Conservation (phyloP, 352 stramenopile species). For the Bremia lactucae region DNA sequence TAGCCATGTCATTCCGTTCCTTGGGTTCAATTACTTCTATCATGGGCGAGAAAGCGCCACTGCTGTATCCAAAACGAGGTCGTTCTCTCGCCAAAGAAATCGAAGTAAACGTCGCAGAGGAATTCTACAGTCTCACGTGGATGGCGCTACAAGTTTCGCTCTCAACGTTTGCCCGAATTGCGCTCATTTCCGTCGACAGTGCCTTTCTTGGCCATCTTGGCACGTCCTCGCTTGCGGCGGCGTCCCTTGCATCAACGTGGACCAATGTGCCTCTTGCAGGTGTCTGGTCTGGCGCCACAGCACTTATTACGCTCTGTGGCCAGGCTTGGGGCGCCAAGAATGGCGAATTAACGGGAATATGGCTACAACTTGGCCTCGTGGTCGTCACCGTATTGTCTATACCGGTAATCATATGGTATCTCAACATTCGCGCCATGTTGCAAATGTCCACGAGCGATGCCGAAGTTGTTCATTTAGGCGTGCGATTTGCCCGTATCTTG, state of each 20-base stretch:
- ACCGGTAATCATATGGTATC: constrained; percentile 57
- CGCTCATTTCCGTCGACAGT: constrained; percentile 65
- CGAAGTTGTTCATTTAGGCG: constrained; percentile 53
- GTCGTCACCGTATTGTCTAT: constrained; percentile 34
- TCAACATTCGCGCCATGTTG: constrained; percentile 44
- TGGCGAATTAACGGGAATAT: constrained; percentile 46
- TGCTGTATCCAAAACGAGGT: constrained; percentile 3
- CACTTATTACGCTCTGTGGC: constrained; percentile 67
- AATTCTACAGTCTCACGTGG: constrained; percentile 56
- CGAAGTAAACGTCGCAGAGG: constrained; percentile 36
- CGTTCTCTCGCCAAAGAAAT: constrained; percentile 16
- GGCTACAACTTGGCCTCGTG: constrained; percentile 62
- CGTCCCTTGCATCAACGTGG: constrained; percentile 67
- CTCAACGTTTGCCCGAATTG: constrained; percentile 65
- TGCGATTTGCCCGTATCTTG: constrained; percentile 66
- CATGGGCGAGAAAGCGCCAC: constrained; percentile 13
- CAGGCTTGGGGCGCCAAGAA: constrained; percentile 70
- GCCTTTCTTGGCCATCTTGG: constrained; percentile 70
- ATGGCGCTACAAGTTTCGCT: constrained; percentile 77
- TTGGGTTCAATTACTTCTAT: neutral
- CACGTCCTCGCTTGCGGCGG: constrained; percentile 56
- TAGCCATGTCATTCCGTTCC: constrained; percentile 9
- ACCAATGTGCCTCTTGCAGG: constrained; percentile 55
- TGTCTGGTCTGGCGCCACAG: constrained; percentile 60
- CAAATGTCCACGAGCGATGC: constrained; percentile 48